A percentile compares a stretch with the other conserved stretches of the same genome.
Conservation (phyloP, 306 rosid species). For the Clitoria ternatea region DNA sequence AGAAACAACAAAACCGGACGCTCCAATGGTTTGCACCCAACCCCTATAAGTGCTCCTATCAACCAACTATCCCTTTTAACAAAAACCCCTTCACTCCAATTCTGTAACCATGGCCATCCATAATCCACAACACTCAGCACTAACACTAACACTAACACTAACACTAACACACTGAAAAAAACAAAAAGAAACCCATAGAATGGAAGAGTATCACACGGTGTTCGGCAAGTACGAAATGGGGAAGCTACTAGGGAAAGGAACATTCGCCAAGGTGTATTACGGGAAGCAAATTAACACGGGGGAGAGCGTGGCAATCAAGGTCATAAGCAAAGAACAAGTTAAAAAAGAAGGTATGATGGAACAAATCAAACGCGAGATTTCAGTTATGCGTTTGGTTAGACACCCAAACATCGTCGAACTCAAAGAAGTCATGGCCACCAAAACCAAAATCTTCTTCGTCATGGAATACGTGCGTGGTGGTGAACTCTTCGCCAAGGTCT, state of each 20-base stretch:
- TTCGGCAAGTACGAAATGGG: slow-evolving; percentile 69
- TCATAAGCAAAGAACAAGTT: slow-evolving; percentile 60
- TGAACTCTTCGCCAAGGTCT: slow-evolving; percentile 71
- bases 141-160: no score
- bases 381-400: slow-evolving; percentile 58
- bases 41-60: not conserved
- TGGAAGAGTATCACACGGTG: slow-evolving; percentile 49
- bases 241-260: slow-evolving; percentile 65
- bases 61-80: no score
- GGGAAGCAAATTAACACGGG: slow-evolving; percentile 47
- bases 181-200: not conserved
- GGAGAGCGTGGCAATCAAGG: slow-evolving; percentile 71
- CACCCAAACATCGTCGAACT: slow-evolving; percentile 75
- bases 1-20: slow-evolving; percentile 21
- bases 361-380: slow-evolving; percentile 74
- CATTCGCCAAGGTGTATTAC: slow-evolving; percentile 74
- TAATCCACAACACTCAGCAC: no score
- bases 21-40: slow-evolving; percentile 28
- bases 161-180: no score
- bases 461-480: slow-evolving; percentile 83
- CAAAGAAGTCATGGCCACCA: slow-evolving; percentile 75
- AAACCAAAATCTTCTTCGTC: slow-evolving; percentile 65
- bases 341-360: slow-evolving; percentile 70
- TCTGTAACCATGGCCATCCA: not conserved
- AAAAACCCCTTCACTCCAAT: no score